Evolutionary conservation across 2,329 filamentous ascomycete genomes (phyloP), one percentile per base, ranked within the genome.

Genomic region (Trichoderma sp.): DNA sequence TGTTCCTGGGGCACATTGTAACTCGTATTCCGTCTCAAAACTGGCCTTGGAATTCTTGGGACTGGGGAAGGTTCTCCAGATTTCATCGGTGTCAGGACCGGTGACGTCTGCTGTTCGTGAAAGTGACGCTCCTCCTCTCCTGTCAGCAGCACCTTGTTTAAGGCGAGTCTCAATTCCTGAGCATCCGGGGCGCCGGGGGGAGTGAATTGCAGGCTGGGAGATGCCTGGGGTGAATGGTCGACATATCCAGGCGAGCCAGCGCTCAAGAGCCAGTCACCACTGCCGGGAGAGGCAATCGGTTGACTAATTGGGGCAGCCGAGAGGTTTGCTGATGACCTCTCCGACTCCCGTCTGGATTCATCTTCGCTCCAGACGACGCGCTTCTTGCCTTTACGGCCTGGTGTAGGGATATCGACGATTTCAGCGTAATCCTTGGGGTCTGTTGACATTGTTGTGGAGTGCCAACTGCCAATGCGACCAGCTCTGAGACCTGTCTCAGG

Each of bases 21-120:
- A 77, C 85, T 86, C 59, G 85, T 86, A 77, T 85, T 86, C 56
- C 85, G 83, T 77, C 84, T 81, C n/a, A 86, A 78, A 12, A 83
- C 85, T 29, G 85, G 85, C 59, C 84, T 82, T 12, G 84, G 84
- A 9, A 78, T 71, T 74, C 76, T 77, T 27, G 76, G 78, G 16
- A 71, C 66, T 56, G 68, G 14, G 16, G 31, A 21, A 9, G 60
- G 12, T 35, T 69, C 67, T 38, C 59, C 65, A 50, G 77, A 56
- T 29, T 71, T 35, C 3, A 12, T 53, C 3, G 68, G 71, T 8
- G 74, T 60, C 2, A 59, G 29, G 27, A 64, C 27, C 16, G 50
- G 16, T 56, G 65, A 71, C 14, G 69, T 27, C 14, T 33, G 56
- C 7, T 72, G 69, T 21, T 71, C 76, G 24, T 78, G 77, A 45